phyloP scores from a whole-genome alignment of 2,329 filamentous ascomycete genomes.

The Colletotrichum trifolii region DNA sequence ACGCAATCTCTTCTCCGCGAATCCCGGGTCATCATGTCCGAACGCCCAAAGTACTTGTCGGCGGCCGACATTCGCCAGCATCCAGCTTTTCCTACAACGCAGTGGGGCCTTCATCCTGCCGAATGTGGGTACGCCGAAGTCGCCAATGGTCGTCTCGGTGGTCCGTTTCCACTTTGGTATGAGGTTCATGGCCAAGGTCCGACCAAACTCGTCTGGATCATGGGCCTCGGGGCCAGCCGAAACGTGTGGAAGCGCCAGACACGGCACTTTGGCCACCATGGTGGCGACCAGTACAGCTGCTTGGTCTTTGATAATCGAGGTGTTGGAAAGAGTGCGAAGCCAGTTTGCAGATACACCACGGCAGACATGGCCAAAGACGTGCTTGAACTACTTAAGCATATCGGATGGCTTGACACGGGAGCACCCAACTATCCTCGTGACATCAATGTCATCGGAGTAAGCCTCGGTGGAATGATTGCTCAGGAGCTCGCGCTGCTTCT shows the following conservation, averaged over 20 bases:
- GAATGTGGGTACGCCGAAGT: slow-evolving; percentile 9
- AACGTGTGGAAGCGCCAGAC: slow-evolving; percentile 65
- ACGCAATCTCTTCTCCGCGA: neutral
- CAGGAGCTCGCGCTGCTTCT: slow-evolving; percentile 67
- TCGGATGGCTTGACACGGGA: slow-evolving; percentile 63
- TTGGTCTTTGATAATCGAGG: slow-evolving; percentile 77
- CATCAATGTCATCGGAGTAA: slow-evolving; percentile 73
- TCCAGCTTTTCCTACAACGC: slow-evolving; percentile 17
- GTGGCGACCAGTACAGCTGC: slow-evolving; percentile 67
- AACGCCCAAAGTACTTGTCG: slow-evolving; percentile 1
- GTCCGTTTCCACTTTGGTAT: slow-evolving; percentile 25
- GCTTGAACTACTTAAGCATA: slow-evolving; percentile 65
- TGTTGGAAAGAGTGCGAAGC: slow-evolving; percentile 74
- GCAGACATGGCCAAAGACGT: slow-evolving; percentile 77
- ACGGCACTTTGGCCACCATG: slow-evolving; percentile 72
- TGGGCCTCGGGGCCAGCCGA: slow-evolving; percentile 23
- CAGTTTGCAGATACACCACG: slow-evolving; percentile 72
- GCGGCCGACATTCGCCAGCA: slow-evolving; percentile 11
- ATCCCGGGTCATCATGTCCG: neutral
- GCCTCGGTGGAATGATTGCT: slow-evolving; percentile 80
- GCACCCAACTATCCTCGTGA: slow-evolving; percentile 43
- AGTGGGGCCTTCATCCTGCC: slow-evolving; percentile 10
- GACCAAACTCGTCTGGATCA: slow-evolving; percentile 25
- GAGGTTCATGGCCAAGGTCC: slow-evolving; percentile 22
- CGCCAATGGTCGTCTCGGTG: slow-evolving; percentile 12